Evolutionary conservation across 2,329 filamentous ascomycete genomes (phyloP).

Genomic region (Alternaria triticimaculans): DNA sequence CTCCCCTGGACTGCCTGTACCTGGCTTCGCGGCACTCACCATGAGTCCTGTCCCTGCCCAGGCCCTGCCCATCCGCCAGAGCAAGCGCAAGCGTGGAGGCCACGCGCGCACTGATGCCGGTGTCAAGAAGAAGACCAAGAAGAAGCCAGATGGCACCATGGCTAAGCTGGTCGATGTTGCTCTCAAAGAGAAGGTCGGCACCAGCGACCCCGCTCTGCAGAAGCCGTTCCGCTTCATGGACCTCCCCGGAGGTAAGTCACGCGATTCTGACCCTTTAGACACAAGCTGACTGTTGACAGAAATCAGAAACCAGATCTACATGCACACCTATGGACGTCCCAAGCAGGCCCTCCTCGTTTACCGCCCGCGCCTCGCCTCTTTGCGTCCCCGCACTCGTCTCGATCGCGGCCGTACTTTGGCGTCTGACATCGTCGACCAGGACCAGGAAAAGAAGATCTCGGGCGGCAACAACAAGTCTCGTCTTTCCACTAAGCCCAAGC

Average conservation of each 20-base stretch:
- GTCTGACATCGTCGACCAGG: slow-evolving; percentile 21
- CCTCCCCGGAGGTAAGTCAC: slow-evolving; percentile 28
- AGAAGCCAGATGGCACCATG: not conserved
- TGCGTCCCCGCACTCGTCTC: slow-evolving; percentile 31
- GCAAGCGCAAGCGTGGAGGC: not conserved
- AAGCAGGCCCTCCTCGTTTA: slow-evolving; percentile 35
- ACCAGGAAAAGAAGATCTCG: slow-evolving; percentile 15
- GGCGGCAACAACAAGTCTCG: not conserved
- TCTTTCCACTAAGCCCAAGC: not conserved
- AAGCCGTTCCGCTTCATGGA: slow-evolving; percentile 25
- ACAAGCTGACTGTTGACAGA: slow-evolving; percentile 23
- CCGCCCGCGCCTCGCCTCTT: slow-evolving; percentile 31
- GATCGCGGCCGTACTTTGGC: slow-evolving; percentile 22
- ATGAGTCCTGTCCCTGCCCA: not conserved
- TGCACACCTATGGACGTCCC: slow-evolving; percentile 3
- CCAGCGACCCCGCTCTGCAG: not conserved
- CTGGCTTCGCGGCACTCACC: not conserved
- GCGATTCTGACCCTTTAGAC: not conserved
- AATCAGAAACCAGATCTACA: slow-evolving; percentile 39
- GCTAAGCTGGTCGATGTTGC: not conserved
- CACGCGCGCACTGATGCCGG: slow-evolving; percentile 11
- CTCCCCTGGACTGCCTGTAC: slow-evolving; percentile 10
- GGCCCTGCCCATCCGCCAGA: not conserved
- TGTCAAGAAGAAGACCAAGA: slow-evolving; percentile 14
- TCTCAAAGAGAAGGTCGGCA: not conserved